Conservation (phyloP, 306 rosid genomes). For the Calophaca sinica region DNA sequence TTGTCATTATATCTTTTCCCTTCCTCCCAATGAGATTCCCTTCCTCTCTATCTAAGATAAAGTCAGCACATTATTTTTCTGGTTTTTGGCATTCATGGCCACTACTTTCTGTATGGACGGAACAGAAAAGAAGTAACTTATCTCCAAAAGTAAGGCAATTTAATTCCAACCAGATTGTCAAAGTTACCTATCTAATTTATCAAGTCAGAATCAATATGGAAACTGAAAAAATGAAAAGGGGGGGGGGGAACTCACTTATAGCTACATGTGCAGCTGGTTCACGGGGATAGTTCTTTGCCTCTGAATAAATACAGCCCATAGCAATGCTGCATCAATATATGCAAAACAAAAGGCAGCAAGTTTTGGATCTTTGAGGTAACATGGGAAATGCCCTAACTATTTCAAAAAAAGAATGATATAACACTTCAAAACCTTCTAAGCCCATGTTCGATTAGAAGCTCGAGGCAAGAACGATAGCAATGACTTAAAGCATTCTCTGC, state of each 20-base stretch:
- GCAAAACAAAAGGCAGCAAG: conserved; percentile 38
- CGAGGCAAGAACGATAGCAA: conserved; percentile 97
- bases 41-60: background rate
- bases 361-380: conserved; percentile 41
- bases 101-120: conserved; percentile 29
- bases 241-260: conserved; percentile 75
- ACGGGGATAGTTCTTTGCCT: conserved; percentile 94
- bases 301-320: conserved; percentile 90
- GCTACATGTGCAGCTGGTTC: conserved; percentile 99
- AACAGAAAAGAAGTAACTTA: conserved; percentile 26
- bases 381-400: conserved; percentile 27
- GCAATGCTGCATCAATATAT: conserved; percentile 80
- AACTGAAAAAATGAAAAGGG: conserved; percentile 46
- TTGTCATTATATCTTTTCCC: conserved; percentile 22
- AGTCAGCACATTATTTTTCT: conserved; percentile 25
- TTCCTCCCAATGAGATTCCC: conserved; percentile 4
- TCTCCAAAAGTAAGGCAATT: conserved; percentile 28
- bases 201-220: conserved; percentile 35
- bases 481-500: conserved; percentile 99
- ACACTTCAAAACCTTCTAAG: conserved; percentile 72
- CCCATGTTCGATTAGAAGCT: conserved; percentile 88
- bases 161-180: conserved; percentile 36
- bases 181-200: conserved; percentile 37
- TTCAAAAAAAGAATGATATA: conserved; percentile 32
- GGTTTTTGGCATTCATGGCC: conserved; percentile 15